These are phyloP conservation scores for Plantago major DNA, from an alignment of 257 asterid genomes.

Conservation along the genomic window DNA sequence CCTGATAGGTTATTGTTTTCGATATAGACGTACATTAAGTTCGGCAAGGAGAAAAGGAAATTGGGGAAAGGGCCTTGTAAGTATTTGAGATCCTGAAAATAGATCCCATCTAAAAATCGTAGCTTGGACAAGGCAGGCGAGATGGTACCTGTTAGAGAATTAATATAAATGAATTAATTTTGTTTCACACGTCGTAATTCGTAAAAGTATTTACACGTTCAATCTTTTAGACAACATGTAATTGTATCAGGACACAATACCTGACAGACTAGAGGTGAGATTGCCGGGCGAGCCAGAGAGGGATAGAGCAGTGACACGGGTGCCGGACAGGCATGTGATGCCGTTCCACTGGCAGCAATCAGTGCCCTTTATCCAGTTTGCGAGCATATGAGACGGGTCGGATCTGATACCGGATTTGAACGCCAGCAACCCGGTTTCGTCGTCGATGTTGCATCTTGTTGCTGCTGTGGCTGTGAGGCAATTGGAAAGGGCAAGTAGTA, in stretches of 20 bases:
- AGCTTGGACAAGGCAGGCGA: conserved; percentile 58
- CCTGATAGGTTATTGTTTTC: conserved; percentile 59
- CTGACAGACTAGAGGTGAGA: conserved; percentile 32
- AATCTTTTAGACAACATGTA: no score
- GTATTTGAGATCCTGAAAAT: conserved; percentile 33
- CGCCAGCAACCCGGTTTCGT: conserved; percentile 51
- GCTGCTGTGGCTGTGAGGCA: conserved; percentile 32
- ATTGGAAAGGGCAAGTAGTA: background rate
- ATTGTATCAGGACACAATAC: no score
- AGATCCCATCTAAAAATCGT: conserved; percentile 31
- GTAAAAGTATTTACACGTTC: no score
- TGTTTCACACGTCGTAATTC: no score
- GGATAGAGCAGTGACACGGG: conserved; percentile 44
- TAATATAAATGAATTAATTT: no score
- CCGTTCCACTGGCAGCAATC: conserved; percentile 74
- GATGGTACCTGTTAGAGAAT: conserved; percentile 31
- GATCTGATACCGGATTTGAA: conserved; percentile 65
- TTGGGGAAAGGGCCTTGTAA: conserved; percentile 61
- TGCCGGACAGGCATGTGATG: conserved; percentile 34
- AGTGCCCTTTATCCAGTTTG: conserved; percentile 63
- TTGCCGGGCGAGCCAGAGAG: conserved; percentile 33
- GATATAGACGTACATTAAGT: conserved; percentile 28
- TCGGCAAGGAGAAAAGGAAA: conserved; percentile 34
- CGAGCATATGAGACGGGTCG: conserved; percentile 64
- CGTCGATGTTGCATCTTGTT: conserved; percentile 56